Evolutionary conservation across 768 basidiomycete genomes (phyloP).

Genomic region (Tephrocybe sp.): DNA sequence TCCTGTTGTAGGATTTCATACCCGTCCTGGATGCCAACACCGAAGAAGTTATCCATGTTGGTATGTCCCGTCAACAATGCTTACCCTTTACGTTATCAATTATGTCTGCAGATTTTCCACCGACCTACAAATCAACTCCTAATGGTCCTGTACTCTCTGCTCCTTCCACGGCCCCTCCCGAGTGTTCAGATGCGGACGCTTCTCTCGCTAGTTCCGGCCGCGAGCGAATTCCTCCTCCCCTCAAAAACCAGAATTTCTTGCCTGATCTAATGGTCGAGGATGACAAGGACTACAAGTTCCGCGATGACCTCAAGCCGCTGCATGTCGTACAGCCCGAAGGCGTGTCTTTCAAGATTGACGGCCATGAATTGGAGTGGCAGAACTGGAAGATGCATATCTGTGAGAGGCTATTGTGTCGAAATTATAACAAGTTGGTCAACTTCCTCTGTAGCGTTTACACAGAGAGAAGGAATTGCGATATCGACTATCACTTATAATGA

Average conservation of each 20-base stretch:
- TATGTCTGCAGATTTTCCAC: slow-evolving; percentile 62
- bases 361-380: slow-evolving; percentile 84
- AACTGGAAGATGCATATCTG: slow-evolving; percentile 95
- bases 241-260: slow-evolving; percentile 69
- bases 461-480: slow-evolving; percentile 79
- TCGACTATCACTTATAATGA: slow-evolving; percentile 89
- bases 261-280: slow-evolving; percentile 71
- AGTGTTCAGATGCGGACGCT: slow-evolving; percentile 40
- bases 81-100: background rate
- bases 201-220: slow-evolving; percentile 51
- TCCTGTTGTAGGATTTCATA: slow-evolving; percentile 58
- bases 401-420: slow-evolving; percentile 23
- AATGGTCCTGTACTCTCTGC: slow-evolving; percentile 40
- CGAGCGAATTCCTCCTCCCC: slow-evolving; percentile 75
- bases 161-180: slow-evolving; percentile 39
- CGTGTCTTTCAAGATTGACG: slow-evolving; percentile 84
- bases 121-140: slow-evolving; percentile 47
- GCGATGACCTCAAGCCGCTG: slow-evolving; percentile 76
- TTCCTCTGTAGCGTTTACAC: slow-evolving; percentile 54
- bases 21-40: slow-evolving; percentile 72
- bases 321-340: slow-evolving; percentile 88
- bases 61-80: slow-evolving; percentile 18
- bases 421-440: background rate
- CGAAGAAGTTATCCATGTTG: slow-evolving; percentile 76
- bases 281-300: slow-evolving; percentile 53